A percentile compares a stretch with the other conserved stretches of the same genome.
Conservation (phyloP, 2,329 filamentous ascomycete species). For the Ophiostoma angusticollis region DNA sequence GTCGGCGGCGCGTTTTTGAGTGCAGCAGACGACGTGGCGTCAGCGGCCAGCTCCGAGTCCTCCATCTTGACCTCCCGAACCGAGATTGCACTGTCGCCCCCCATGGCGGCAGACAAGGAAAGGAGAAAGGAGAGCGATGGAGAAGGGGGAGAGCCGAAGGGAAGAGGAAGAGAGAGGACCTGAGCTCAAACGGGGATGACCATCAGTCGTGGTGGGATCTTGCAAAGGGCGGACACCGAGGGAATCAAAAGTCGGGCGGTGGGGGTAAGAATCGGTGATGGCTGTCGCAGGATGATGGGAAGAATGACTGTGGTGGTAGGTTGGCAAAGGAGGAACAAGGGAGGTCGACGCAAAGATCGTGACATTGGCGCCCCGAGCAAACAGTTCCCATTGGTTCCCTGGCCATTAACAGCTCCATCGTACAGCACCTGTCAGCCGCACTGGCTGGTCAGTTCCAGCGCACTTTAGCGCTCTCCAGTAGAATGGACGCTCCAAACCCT, state of each 20-base stretch:
- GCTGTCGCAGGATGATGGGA: no score
- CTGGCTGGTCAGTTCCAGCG: background rate
- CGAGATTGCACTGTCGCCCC: constrained; percentile 16
- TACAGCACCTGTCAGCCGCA: background rate
- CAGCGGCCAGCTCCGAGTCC: constrained; percentile 17
- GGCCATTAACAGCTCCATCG: no score
- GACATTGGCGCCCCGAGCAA: no score
- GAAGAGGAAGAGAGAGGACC: background rate
- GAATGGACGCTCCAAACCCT: background rate
- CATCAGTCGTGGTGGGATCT: background rate
- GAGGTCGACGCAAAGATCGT: no score
- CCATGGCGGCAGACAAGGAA: constrained; percentile 16
- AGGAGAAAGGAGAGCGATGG: background rate
- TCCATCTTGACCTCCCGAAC: constrained; percentile 29
- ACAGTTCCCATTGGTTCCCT: no score
- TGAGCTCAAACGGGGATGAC: no score
- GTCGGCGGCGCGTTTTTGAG: background rate
- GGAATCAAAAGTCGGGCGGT: no score
- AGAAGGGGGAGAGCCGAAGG: background rate
- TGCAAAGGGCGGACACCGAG: no score
- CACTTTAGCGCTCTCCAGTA: background rate
- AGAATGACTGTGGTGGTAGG: no score
- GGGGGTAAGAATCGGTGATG: no score
- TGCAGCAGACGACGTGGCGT: background rate
- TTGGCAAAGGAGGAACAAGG: no score